Evolutionary conservation across 495 filamentous ascomycete genomes (phyloP).

Genomic region (Melanomma pulvis-pyrius): DNA sequence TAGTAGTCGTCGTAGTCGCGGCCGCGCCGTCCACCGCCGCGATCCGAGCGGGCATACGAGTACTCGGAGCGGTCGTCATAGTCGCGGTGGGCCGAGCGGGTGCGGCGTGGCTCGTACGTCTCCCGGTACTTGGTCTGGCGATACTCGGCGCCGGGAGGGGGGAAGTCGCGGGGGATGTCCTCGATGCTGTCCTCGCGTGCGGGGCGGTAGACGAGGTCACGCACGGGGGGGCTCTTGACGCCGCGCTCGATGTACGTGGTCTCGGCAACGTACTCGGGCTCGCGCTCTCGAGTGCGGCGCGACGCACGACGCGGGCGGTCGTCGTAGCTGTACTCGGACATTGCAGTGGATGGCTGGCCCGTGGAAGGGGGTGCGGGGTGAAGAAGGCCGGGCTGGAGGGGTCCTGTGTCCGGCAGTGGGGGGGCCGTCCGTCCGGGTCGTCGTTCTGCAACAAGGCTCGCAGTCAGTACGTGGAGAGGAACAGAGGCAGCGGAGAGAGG

Average conservation of each 20-base stretch:
- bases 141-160: slow-evolving; percentile 44
- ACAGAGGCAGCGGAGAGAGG: not conserved
- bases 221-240: slow-evolving; percentile 40
- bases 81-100: slow-evolving; percentile 40
- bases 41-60: slow-evolving; percentile 38
- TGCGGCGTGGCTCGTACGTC: slow-evolving; percentile 41
- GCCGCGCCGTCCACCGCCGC: slow-evolving; percentile 28
- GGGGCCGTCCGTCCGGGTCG: not conserved
- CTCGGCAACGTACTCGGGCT: slow-evolving; percentile 49
- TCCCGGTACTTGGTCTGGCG: slow-evolving; percentile 40
- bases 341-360: slow-evolving; percentile 11
- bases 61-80: slow-evolving; percentile 41
- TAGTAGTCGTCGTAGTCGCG: slow-evolving; percentile 44
- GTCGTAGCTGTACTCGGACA: slow-evolving; percentile 45
- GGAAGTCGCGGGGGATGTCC: slow-evolving; percentile 50
- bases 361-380: not conserved
- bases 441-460: slow-evolving; percentile 3
- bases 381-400: not conserved
- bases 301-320: slow-evolving; percentile 28
- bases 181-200: slow-evolving; percentile 49
- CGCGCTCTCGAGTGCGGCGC: slow-evolving; percentile 44
- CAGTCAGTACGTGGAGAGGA: slow-evolving; percentile 2
- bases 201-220: slow-evolving; percentile 47
- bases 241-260: slow-evolving; percentile 50
- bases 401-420: not conserved